Evolutionary conservation across 164 flowering plant genomes (phyloP).

Genomic region (Chimonanthus salicifolius): DNA sequence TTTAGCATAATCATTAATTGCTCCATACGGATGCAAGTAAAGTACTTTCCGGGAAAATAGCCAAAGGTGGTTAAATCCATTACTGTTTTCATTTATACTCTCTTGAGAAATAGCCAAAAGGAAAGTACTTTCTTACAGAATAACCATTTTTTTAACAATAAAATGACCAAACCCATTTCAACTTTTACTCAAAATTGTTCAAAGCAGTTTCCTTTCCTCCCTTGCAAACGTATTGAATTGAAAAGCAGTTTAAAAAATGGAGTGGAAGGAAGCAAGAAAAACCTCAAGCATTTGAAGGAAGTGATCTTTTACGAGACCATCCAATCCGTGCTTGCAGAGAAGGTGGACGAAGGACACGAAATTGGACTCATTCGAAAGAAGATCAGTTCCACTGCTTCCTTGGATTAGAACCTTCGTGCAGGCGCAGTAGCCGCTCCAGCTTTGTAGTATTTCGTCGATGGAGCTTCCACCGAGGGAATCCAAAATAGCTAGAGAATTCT

Average conservation of each 20-base stretch:
- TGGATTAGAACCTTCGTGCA: constrained; percentile 31
- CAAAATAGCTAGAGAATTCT: constrained; percentile 35
- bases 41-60: no score
- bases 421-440: constrained; percentile 62
- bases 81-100: no score
- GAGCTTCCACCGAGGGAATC: constrained; percentile 41
- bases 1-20: no score
- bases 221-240: neutral
- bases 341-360: constrained; percentile 41
- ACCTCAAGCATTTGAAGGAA: constrained; percentile 71
- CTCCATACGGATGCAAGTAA: no score
- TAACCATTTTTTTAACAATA: no score
- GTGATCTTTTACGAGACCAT: constrained; percentile 57
- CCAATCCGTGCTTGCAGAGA: constrained; percentile 60
- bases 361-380: constrained; percentile 30
- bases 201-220: neutral
- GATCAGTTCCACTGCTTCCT: constrained; percentile 36
- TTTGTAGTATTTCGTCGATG: constrained; percentile 44
- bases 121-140: no score
- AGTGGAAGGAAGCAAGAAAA: neutral
- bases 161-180: neutral
- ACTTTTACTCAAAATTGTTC: neutral
- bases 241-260: neutral
- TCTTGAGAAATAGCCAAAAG: no score
- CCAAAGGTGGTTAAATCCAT: no score